phyloP scores from a whole-genome alignment of 768 basidiomycete genomes.

The Leccinum rimulosum region DNA sequence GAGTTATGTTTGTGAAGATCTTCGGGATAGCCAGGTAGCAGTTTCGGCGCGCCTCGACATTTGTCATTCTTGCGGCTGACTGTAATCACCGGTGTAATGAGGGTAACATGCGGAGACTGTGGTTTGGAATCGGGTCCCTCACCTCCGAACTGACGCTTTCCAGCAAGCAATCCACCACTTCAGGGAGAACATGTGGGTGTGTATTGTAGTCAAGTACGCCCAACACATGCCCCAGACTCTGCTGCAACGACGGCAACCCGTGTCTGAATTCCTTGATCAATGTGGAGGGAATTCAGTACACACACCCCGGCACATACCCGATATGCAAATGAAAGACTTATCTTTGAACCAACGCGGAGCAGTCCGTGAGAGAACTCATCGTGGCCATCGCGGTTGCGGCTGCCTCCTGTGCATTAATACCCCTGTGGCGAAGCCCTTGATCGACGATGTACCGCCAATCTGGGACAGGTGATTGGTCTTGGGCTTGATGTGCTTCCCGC shows the following conservation, averaged over 20 bases:
- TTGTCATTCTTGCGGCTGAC: conserved; percentile 37
- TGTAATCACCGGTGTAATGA: conserved; percentile 24
- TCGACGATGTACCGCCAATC: conserved; percentile 72
- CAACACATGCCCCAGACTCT: conserved; percentile 68
- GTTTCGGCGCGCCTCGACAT: conserved; percentile 61
- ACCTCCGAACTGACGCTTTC: conserved; percentile 57
- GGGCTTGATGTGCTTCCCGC: conserved; percentile 43
- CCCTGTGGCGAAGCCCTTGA: conserved; percentile 67
- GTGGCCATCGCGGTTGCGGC: conserved; percentile 67
- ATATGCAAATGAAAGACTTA: conserved; percentile 44
- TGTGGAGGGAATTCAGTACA: conserved; percentile 38
- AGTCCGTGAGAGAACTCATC: conserved; percentile 70
- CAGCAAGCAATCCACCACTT: conserved; percentile 58
- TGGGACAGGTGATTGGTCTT: conserved; percentile 43
- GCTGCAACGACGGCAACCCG: conserved; percentile 56
- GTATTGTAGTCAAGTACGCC: conserved; percentile 65
- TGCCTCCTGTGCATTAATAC: conserved; percentile 64
- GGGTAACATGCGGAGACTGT: conserved; percentile 22
- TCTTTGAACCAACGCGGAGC: conserved; percentile 64
- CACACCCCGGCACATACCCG: conserved; percentile 7
- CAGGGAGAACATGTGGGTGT: conserved; percentile 50
- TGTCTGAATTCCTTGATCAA: conserved; percentile 61
- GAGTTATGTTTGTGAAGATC: conserved; percentile 45
- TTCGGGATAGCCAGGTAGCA: conserved; percentile 45
- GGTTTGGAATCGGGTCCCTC: conserved; percentile 24